Evolutionary conservation across 2,329 filamentous ascomycete genomes (phyloP).

Genomic region (Cladosporium colombiae): DNA sequence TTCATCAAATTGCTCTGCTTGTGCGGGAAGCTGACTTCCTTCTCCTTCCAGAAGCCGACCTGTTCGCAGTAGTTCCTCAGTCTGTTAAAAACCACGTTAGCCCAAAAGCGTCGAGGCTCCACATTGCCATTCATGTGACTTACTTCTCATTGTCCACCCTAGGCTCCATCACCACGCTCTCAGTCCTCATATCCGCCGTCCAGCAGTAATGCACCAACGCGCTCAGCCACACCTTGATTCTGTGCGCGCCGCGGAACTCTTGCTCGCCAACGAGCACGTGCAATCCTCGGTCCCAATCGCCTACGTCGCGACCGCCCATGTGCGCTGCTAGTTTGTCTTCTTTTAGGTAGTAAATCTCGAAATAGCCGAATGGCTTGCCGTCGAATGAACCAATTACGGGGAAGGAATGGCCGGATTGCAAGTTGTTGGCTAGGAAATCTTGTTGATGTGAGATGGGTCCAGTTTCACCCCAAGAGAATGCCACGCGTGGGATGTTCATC

Average conservation of each 20-base stretch:
- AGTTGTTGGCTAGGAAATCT: slow-evolving; percentile 65
- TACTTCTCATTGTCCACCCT: slow-evolving; percentile 88
- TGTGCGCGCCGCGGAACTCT: slow-evolving; percentile 78
- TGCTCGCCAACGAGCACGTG: slow-evolving; percentile 91
- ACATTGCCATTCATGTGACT: slow-evolving; percentile 37
- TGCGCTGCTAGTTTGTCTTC: slow-evolving; percentile 78
- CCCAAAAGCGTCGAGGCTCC: background rate
- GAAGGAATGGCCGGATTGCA: slow-evolving; percentile 75
- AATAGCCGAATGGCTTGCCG: slow-evolving; percentile 92
- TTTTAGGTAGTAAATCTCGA: slow-evolving; percentile 98
- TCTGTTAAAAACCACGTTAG: slow-evolving; percentile 43
- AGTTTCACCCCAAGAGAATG: slow-evolving; percentile 77
- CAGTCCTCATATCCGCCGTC: slow-evolving; percentile 74
- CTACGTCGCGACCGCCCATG: slow-evolving; percentile 58
- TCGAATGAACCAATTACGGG: slow-evolving; percentile 94
- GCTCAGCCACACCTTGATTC: slow-evolving; percentile 78
- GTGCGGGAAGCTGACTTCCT: slow-evolving; percentile 83
- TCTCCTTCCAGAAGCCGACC: slow-evolving; percentile 81
- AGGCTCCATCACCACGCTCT: slow-evolving; percentile 82
- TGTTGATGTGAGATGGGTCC: slow-evolving; percentile 59
- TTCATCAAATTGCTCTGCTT: slow-evolving; percentile 89
- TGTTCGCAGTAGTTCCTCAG: slow-evolving; percentile 70
- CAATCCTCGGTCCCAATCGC: slow-evolving; percentile 83
- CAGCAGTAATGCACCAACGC: slow-evolving; percentile 86
- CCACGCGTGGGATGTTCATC: slow-evolving; percentile 84